Conservation (phyloP, 345 rosid species). For the Brassica carinata region DNA sequence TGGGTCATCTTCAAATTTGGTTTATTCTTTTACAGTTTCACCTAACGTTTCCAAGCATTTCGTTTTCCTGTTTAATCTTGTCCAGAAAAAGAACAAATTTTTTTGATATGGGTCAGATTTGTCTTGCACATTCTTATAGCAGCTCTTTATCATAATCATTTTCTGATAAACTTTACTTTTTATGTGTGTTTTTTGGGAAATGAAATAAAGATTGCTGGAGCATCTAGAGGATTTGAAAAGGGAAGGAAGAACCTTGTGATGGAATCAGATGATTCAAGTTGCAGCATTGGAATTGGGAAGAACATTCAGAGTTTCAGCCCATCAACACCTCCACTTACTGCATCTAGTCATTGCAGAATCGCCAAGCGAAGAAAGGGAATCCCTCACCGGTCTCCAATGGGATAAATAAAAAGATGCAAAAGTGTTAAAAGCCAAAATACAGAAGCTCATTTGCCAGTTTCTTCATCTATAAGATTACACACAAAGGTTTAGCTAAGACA, state of each 20-base stretch:
- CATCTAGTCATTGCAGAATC: constrained; percentile 54
- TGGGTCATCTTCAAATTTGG: neutral
- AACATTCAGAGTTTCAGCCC: constrained; percentile 71
- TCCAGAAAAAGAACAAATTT: neutral
- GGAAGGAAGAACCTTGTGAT: constrained; percentile 53
- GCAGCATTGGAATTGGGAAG: constrained; percentile 59
- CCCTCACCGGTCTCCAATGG: constrained; percentile 95
- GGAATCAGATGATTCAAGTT: constrained; percentile 79
- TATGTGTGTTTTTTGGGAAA: constrained; percentile 15
- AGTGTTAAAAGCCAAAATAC: neutral
- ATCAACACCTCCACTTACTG: constrained; percentile 88
- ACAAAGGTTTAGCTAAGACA: constrained; percentile 30
- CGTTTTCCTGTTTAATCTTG: neutral
- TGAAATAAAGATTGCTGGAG: constrained; percentile 65
- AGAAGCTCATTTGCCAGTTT: constrained; percentile 23
- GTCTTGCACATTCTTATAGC: neutral
- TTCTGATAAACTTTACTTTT: constrained; percentile 18
- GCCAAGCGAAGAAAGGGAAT: constrained; percentile 95
- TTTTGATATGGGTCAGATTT: constrained; percentile 14
- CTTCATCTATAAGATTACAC: constrained; percentile 27
- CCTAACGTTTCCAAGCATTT: neutral
- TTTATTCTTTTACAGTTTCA: neutral
- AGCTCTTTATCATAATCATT: neutral
- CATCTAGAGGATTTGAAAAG: constrained; percentile 61
- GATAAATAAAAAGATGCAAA: constrained; percentile 22